A percentile compares a stretch with the other conserved stretches of the same genome.
Evolutionary conservation across 768 basidiomycete species (phyloP).

Genomic region (Kockovaella imperatae): DNA sequence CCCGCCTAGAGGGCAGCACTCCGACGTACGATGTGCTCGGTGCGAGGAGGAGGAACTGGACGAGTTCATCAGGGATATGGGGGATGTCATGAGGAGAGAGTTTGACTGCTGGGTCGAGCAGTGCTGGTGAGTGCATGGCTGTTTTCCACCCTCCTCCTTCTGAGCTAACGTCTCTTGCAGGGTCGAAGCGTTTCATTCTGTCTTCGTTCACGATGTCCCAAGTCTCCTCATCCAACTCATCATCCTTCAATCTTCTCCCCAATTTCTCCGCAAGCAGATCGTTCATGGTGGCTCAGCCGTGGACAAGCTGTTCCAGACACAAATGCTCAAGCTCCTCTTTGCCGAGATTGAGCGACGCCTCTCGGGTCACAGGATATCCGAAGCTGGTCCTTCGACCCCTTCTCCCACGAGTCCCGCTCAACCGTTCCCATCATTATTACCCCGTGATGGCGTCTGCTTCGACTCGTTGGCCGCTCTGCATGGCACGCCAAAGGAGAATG

Average conservation of each 20-base stretch:
- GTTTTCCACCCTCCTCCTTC: too few relatives aligned
- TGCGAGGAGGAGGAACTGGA: conserved; percentile 39
- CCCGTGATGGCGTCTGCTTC: conserved; percentile 41
- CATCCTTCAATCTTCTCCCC: conserved; percentile 32
- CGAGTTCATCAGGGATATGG: conserved; percentile 41
- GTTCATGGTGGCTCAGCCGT: conserved; percentile 40
- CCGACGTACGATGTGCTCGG: conserved; percentile 17
- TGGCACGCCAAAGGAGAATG: conserved; percentile 30
- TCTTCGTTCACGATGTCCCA: conserved; percentile 39
- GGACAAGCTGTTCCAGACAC: conserved; percentile 35
- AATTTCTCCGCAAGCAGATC: conserved; percentile 39
- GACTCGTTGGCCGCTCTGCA: conserved; percentile 37
- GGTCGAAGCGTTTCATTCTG: conserved; percentile 44
- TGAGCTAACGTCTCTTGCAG: conserved; percentile 15
- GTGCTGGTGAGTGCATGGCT: conserved; percentile 41
- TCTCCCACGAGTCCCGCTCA: conserved; percentile 2
- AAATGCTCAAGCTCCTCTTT: conserved; percentile 38
- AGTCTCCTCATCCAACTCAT: conserved; percentile 43
- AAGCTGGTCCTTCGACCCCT: conserved; percentile 19
- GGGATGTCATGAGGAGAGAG: conserved; percentile 37
- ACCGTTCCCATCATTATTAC: conserved; percentile 5
- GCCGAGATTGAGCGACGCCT: conserved; percentile 40
- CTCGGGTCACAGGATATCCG: conserved; percentile 28
- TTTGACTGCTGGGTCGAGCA: conserved; percentile 45
- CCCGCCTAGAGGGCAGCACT: conserved; percentile 27